Conservation (phyloP, 78 protist species). For the Dictyostelium intermedium region DNA sequence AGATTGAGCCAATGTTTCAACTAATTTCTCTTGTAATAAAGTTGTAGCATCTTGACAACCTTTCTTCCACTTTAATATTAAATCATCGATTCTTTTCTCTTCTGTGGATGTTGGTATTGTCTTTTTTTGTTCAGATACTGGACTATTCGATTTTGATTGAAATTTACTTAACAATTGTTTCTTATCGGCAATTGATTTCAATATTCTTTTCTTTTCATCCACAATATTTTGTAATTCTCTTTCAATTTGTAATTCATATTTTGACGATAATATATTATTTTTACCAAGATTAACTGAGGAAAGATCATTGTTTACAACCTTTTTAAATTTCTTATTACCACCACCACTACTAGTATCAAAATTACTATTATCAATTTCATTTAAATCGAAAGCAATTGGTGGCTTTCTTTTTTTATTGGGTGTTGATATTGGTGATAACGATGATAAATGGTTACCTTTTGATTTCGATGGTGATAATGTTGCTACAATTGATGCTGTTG, state of each 20-base stretch:
- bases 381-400: neutral
- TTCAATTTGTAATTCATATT: constrained; percentile 4
- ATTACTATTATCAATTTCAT: neutral
- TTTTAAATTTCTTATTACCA: neutral
- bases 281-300: neutral
- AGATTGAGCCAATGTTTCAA: neutral
- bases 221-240: neutral
- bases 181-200: neutral
- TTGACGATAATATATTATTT: neutral
- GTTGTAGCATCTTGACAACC: neutral
- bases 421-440: neutral
- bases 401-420: neutral
- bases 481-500: neutral
- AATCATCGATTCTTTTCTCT: neutral
- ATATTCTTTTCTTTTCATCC: constrained; percentile 11
- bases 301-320: neutral
- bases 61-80: constrained; percentile 20
- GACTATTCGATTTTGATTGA: neutral
- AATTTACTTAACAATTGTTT: neutral
- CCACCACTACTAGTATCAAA: neutral
- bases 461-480: constrained; percentile 4
- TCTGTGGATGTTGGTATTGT: neutral
- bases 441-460: neutral
- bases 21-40: neutral
- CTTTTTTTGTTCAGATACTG: neutral